These are phyloP conservation scores for Rhamnella rubrinervis DNA, from an alignment of 331 rosid species.

Conservation along the genomic window DNA sequence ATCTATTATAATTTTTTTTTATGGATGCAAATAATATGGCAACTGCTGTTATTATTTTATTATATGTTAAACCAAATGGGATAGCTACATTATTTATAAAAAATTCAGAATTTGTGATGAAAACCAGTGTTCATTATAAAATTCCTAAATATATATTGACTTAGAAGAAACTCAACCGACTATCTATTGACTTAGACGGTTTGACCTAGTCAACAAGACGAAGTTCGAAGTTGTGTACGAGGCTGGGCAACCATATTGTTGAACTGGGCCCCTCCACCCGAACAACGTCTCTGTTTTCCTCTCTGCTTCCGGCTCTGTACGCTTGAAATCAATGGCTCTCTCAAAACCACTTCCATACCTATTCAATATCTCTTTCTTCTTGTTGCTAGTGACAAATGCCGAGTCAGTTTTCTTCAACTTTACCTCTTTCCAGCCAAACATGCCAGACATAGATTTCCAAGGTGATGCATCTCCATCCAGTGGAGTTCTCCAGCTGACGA, in stretches of 20 bases:
- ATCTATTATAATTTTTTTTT: too few species aligned
- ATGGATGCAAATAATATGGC: too few species aligned
- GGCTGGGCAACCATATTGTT: constrained; percentile 9
- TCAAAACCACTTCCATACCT: neutral
- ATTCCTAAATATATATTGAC: too few species aligned
- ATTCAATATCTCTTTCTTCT: constrained; percentile 16
- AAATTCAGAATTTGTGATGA: too few species aligned
- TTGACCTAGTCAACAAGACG: neutral
- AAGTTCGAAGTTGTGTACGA: neutral
- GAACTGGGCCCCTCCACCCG: neutral
- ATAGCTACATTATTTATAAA: too few species aligned
- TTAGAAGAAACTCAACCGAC: too few species aligned
- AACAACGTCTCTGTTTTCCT: neutral
- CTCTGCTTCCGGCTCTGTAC: constrained; percentile 2
- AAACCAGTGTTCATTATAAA: too few species aligned
- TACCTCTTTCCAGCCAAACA: constrained; percentile 33
- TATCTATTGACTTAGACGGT: neutral
- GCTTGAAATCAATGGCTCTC: constrained; percentile 19
- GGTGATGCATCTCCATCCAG: constrained; percentile 50
- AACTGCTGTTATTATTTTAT: too few species aligned
- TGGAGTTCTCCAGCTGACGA: constrained; percentile 49
- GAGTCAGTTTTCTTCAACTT: constrained; percentile 47
- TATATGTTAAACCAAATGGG: too few species aligned
- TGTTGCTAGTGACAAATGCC: constrained; percentile 18
- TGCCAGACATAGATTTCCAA: constrained; percentile 25